A percentile compares a stretch with the other conserved stretches of the same genome.
Evolutionary conservation across 2,329 filamentous ascomycete genomes (phyloP).

Genomic region (Metarhizium guizhouense): DNA sequence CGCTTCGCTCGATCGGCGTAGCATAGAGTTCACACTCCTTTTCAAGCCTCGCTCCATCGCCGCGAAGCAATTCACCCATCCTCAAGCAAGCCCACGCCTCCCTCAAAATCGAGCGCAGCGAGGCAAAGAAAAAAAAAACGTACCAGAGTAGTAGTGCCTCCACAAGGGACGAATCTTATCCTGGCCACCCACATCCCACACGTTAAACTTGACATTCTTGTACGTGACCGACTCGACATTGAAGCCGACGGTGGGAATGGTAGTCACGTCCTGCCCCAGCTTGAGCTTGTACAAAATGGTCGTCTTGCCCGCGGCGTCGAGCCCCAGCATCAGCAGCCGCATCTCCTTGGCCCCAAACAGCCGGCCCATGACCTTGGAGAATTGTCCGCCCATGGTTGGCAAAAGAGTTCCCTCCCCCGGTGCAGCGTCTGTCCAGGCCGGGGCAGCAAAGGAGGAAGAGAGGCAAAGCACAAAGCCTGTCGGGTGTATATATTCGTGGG

Average conservation of each 20-base stretch:
- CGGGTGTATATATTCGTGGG: no score
- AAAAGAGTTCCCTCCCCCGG: no score
- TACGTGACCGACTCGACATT: conserved; percentile 98
- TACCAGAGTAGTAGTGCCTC: conserved; percentile 92
- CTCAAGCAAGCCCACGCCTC: no score
- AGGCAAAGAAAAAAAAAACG: conserved; percentile 15
- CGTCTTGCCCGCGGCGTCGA: conserved; percentile 97
- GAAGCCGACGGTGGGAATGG: conserved; percentile 96
- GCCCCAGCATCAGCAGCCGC: conserved; percentile 94
- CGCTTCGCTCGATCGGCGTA: no score
- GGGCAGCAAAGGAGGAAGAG: no score
- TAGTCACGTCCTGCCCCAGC: conserved; percentile 95
- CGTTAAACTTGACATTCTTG: conserved; percentile 99
- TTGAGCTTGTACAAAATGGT: conserved; percentile 99
- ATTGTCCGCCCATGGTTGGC: conserved; percentile 73
- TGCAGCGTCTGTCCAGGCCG: no score
- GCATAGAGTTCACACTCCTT: no score
- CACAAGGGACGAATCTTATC: conserved; percentile 97
- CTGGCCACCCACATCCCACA: conserved; percentile 98
- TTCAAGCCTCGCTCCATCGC: no score
- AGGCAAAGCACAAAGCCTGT: no score
- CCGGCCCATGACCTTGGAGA: conserved; percentile 96
- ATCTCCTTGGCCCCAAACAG: conserved; percentile 99
- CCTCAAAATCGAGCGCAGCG: not conserved
- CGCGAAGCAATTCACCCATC: no score